Base-by-base conservation (phyloP, 768 basidiomycete genomes). In the Boletus subparvulus region DNA sequence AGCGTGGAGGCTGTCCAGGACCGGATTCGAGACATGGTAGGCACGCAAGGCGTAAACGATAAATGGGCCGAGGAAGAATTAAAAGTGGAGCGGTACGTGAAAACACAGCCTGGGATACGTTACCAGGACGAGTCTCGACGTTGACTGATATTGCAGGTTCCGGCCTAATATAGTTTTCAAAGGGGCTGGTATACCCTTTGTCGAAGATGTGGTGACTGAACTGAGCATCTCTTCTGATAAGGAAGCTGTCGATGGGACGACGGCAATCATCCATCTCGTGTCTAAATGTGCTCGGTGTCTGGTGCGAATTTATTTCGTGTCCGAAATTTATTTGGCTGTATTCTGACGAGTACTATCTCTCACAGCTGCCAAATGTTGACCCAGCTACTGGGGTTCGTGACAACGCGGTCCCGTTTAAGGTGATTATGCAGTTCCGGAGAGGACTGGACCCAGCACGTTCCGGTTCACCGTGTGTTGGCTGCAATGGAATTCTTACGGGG, bases 371-470 rank as follows among this genome's bases (percentile, higher is more conserved):
- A 16, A 91, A 92, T 61, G 81, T 92, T 16, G 81, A 83, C 63
- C 80, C 86, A 0, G 73, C 75, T 41, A 85, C 83, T 4, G 90
- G 88, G 32, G 69, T 79, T 19, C 80, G 83, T 19, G 89, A 92
- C 63, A 77, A 77, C 16, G 86, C 87, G 0, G 88, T 92, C 5
- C 90, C 90, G 6, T 89, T 76, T 72, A 90, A 92, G 71, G 80
- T 84, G 8, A 65, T 90, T 11, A 85, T 84, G 81, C 89, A 87
- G 74, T 86, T 88, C 69, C 81, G 89, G 37, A 81, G 69, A 32
- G 83, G 85, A 17, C 52, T 86, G 49, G 83, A 88, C 65, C 80
- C 81, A 0, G 65, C 55, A 21, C 61, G 75, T 2, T 76, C 76
- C 56, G 70, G 75, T 71, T 79, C 77, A 61, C 77, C 88, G 1